Conservation (phyloP, 495 filamentous ascomycete species). For the Clohesyomyces aquaticus region DNA sequence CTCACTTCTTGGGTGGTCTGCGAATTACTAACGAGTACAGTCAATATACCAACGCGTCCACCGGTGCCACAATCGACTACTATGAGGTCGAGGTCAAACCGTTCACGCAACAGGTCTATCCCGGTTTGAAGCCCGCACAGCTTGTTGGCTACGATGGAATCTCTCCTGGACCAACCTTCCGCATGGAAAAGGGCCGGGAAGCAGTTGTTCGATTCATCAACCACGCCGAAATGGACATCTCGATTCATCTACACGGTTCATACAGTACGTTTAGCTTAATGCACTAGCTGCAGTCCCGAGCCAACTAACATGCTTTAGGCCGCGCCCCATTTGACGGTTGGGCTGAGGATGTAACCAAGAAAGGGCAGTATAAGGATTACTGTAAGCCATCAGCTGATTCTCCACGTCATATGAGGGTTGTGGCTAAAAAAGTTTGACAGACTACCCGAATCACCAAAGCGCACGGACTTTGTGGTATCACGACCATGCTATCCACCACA, state of each 20-base stretch:
- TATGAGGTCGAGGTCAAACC: conserved; percentile 56
- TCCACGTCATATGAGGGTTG: background rate
- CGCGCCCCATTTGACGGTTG: conserved; percentile 56
- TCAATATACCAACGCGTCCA: conserved; percentile 35
- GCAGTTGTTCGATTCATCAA: conserved; percentile 59
- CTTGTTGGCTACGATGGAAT: conserved; percentile 60
- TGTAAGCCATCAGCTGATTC: conserved; percentile 33
- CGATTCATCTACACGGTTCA: conserved; percentile 59
- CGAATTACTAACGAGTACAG: conserved; percentile 28
- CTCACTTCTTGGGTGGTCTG: background rate
- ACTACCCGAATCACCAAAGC: conserved; percentile 59
- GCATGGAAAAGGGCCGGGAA: conserved; percentile 52
- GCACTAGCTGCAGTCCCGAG: background rate
- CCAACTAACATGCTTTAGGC: conserved; percentile 17
- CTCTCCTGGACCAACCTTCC: conserved; percentile 57
- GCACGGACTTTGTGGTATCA: conserved; percentile 63
- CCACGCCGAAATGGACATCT: conserved; percentile 48
- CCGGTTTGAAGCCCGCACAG: conserved; percentile 51
- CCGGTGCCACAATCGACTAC: conserved; percentile 47
- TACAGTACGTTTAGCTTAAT: conserved; percentile 48
- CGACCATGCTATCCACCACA: conserved; percentile 53
- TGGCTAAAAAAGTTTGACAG: conserved; percentile 2
- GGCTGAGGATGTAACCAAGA: conserved; percentile 57
- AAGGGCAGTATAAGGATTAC: conserved; percentile 62
- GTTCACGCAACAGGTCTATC: conserved; percentile 54